Evolutionary conservation across 805 yeast species (phyloP), one percentile per base, ranked within the genome.

Genomic region (Saccharomycopsis amapae): DNA sequence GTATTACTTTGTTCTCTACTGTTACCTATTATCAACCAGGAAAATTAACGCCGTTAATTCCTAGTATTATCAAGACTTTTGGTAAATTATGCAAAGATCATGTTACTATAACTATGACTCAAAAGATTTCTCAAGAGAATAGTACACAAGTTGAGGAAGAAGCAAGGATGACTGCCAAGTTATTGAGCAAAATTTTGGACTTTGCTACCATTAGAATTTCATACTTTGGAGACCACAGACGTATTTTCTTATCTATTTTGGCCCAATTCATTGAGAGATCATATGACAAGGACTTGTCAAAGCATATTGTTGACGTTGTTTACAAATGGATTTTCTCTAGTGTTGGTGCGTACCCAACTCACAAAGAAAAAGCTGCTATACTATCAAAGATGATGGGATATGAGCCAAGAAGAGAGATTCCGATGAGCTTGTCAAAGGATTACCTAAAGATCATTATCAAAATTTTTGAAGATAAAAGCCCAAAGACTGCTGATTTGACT

Each of bases 291-390:
- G 78, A 75, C 20, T 75, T 93, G 6, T 68, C 89, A 50, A 76
- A 76, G 50, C 82, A 81, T 57, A 84, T 93, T 38, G 78, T 90
- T 22, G 71, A 72, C 24, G 79, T 88, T 53, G 90, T 89, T 1
- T 77, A 89, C 56, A 73, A 74, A 13, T 93, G 99, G 98, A 90
- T 89, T 0, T 88, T 94, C 58, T 76, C 86, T 2, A 76, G 81
- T 46, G 69, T 78, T 3, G 96, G 86, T 53, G 71, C 86, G 19
- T 88, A 88, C 68, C 99, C 99, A 2, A 86, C 97, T 0, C 79
- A 84, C 2, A 94, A 93, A 60, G 99, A 93, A 58, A 93, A 93
- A 60, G 96, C 97, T 1, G 97, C 95, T 0, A 81, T 93, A 34
- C 68, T 93, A 47, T 76, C 89, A 12, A 93, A 93, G 63, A 88